Conservation (phyloP, 768 basidiomycete species). For the Lyophyllum semitale region DNA sequence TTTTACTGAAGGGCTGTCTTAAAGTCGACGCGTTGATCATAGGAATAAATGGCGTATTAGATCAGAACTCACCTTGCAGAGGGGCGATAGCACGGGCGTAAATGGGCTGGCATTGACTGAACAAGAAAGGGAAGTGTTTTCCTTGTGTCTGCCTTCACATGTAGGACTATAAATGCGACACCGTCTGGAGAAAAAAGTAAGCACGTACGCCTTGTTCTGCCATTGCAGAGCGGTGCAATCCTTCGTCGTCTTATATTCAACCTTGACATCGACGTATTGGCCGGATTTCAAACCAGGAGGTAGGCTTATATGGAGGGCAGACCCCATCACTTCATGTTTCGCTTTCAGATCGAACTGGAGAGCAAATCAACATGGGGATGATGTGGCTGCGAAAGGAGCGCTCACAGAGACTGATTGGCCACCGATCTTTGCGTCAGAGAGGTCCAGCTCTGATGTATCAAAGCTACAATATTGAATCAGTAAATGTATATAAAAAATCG, state of each 20-base stretch:
- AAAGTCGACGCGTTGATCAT: background rate
- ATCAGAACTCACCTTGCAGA: constrained; percentile 58
- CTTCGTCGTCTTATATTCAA: constrained; percentile 74
- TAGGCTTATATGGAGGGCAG: constrained; percentile 66
- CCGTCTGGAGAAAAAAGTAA: background rate
- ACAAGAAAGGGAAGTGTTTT: constrained; percentile 81
- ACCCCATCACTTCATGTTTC: constrained; percentile 75
- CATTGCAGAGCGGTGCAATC: constrained; percentile 82
- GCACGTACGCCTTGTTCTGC: constrained; percentile 74
- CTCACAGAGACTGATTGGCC: constrained; percentile 50
- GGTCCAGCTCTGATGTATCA: constrained; percentile 72
- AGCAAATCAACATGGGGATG: background rate
- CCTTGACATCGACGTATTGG: constrained; percentile 50
- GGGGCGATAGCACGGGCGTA: constrained; percentile 81
- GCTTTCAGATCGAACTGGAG: constrained; percentile 53
- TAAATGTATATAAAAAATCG: background rate
- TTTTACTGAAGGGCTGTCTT: constrained; percentile 88
- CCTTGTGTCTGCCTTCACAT: constrained; percentile 77
- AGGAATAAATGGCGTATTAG: background rate
- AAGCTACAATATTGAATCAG: constrained; percentile 44
- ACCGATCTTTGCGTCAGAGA: constrained; percentile 55
- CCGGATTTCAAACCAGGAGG: constrained; percentile 42
- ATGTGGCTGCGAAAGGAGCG: background rate
- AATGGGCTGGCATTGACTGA: constrained; percentile 93
- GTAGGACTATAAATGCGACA: background rate